These are phyloP conservation scores for Pyrenophora tritici-repentis DNA, from an alignment of 2,329 filamentous ascomycete genomes.

Conservation along the genomic window DNA sequence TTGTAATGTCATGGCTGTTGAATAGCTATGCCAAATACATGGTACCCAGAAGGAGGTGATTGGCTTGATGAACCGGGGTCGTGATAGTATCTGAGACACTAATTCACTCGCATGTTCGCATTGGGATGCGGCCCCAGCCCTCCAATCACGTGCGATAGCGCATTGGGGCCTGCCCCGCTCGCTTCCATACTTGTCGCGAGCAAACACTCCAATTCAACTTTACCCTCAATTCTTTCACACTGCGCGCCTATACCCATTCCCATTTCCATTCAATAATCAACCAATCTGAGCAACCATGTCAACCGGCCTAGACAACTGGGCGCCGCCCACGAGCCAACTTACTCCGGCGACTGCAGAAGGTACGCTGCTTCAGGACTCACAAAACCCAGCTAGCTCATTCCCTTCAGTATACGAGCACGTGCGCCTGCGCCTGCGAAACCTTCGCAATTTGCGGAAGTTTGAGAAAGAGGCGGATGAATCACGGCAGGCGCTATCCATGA, in stretches of 20 bases:
- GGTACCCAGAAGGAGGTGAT: too few relatives aligned
- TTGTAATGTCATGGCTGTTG: too few relatives aligned
- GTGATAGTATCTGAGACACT: too few relatives aligned
- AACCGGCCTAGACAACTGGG: background rate
- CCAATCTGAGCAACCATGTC: conserved; percentile 1
- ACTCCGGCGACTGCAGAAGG: conserved; percentile 5
- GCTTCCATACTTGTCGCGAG: background rate
- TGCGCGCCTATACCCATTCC: too few relatives aligned
- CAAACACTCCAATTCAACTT: background rate
- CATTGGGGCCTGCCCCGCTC: conserved; percentile 13
- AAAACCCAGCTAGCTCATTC: background rate
- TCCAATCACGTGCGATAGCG: conserved; percentile 8
- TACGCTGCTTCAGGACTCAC: background rate
- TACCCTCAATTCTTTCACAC: background rate
- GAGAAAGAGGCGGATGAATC: background rate
- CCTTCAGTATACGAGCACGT: conserved; percentile 6
- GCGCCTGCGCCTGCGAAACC: conserved; percentile 4
- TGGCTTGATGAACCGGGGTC: too few relatives aligned
- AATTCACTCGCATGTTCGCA: too few relatives aligned
- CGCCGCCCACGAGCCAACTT: background rate
- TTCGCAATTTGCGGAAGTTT: conserved; percentile 7
- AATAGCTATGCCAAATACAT: too few relatives aligned
- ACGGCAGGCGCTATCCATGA: background rate
- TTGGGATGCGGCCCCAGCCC: too few relatives aligned
- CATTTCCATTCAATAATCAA: too few relatives aligned